These are phyloP conservation scores for Coniochaeta pulveracea DNA, from an alignment of 2,329 filamentous ascomycete genomes.

Conservation along the genomic window DNA sequence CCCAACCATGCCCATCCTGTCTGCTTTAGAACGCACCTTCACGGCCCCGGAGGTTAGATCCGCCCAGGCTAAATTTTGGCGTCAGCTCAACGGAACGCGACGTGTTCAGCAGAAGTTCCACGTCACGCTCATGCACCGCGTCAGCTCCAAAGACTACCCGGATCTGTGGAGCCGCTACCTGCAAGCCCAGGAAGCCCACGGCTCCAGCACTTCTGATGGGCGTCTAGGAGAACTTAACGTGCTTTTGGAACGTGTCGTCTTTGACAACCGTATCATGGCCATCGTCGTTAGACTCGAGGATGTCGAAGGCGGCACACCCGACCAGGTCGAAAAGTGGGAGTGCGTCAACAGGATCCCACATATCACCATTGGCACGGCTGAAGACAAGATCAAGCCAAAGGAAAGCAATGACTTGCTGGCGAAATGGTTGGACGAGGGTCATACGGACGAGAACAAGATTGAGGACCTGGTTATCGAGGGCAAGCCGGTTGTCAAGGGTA, in stretches of 20 bases:
- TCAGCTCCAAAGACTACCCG: conserved; percentile 45
- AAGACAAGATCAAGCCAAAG: conserved; percentile 69
- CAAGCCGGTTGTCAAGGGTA: conserved; percentile 34
- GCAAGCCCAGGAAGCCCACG: conserved; percentile 40
- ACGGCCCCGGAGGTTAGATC: conserved; percentile 27
- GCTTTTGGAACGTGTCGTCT: conserved; percentile 63
- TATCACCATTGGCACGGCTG: conserved; percentile 78
- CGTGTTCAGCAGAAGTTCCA: conserved; percentile 83
- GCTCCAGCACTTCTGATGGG: conserved; percentile 25
- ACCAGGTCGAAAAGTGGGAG: conserved; percentile 33
- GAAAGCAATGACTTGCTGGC: conserved; percentile 83
- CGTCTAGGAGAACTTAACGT: conserved; percentile 54
- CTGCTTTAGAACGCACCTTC: conserved; percentile 62
- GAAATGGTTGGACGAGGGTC: conserved; percentile 56
- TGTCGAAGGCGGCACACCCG: conserved; percentile 32
- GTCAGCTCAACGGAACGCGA: conserved; percentile 57
- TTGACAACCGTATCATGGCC: conserved; percentile 80
- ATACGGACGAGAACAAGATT: conserved; percentile 30
- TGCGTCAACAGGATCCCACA: conserved; percentile 74
- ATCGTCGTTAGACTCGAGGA: conserved; percentile 67
- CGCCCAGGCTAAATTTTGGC: conserved; percentile 57
- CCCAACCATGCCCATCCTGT: conserved; percentile 26
- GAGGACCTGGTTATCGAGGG: conserved; percentile 37
- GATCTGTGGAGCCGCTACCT: conserved; percentile 68
- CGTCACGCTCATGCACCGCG: conserved; percentile 84